These are phyloP conservation scores for Cercospora sesami DNA, from an alignment of 2,329 filamentous ascomycete genomes.

Conservation along the genomic window DNA sequence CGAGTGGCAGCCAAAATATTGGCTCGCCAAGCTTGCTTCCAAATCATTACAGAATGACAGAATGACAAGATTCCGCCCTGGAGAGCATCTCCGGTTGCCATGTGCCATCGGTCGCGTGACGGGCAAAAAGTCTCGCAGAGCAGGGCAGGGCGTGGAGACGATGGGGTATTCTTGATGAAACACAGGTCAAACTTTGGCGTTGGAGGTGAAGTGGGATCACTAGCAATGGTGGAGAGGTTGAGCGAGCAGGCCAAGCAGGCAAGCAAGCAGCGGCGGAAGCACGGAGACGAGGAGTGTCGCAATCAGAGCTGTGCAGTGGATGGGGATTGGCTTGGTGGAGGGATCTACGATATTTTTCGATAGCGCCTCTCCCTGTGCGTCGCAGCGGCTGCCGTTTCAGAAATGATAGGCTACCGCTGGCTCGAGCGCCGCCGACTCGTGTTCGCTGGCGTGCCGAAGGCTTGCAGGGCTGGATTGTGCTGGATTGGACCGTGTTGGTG, in stretches of 20 bases:
- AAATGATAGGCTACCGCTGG: conserved; percentile 15
- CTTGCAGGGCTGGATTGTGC: neutral
- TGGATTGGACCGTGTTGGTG: neutral
- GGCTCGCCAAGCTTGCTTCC: neutral
- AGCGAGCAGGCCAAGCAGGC: neutral
- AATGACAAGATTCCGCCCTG: neutral
- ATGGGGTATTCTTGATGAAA: neutral
- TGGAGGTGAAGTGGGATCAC: neutral
- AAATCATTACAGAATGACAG: neutral
- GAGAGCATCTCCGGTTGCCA: neutral
- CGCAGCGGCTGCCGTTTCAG: conserved; percentile 9
- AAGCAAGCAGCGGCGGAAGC: neutral
- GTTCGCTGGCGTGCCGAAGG: neutral
- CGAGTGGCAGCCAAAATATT: neutral
- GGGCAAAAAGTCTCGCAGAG: neutral
- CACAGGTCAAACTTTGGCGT: conserved; percentile 15
- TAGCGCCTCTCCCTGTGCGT: conserved; percentile 6
- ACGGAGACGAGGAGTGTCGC: conserved; percentile 4
- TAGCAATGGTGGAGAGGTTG: neutral
- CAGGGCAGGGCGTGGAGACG: neutral
- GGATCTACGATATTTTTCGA: conserved; percentile 12
- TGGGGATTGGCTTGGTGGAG: conserved; percentile 11
- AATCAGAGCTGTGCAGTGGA: neutral
- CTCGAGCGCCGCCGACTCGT: conserved; percentile 12
- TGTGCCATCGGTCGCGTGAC: conserved; percentile 1